Evolutionary conservation across 768 basidiomycete genomes (phyloP).

Genomic region (Leccinum aurantiacum): DNA sequence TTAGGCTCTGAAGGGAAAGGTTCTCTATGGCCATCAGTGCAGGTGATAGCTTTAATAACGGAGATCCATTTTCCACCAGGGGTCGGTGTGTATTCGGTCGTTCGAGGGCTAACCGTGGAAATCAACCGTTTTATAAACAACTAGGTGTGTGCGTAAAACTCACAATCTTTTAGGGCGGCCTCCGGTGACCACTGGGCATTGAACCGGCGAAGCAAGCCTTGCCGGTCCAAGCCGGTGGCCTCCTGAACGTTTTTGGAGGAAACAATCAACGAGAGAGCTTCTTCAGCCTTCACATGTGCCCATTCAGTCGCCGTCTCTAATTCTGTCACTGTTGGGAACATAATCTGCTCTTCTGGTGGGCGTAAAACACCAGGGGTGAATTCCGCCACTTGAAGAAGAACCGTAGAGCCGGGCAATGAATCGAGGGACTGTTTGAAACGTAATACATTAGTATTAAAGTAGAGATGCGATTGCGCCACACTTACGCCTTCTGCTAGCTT

Average conservation of each 20-base stretch:
- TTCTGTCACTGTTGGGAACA: constrained; percentile 37
- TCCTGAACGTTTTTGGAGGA: constrained; percentile 55
- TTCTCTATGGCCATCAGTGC: constrained; percentile 91
- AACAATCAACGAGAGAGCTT: constrained; percentile 56
- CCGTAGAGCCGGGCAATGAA: constrained; percentile 37
- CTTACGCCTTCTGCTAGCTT: constrained; percentile 57
- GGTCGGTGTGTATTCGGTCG: constrained; percentile 54
- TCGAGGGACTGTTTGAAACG: constrained; percentile 43
- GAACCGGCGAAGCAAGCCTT: constrained; percentile 54
- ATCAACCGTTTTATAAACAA: constrained; percentile 11
- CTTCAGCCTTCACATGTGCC: constrained; percentile 51
- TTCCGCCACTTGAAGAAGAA: constrained; percentile 37
- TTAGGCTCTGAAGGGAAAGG: constrained; percentile 80
- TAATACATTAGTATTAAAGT: constrained; percentile 16
- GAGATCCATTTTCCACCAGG: constrained; percentile 68
- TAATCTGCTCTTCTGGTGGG: constrained; percentile 43
- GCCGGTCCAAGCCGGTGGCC: constrained; percentile 61
- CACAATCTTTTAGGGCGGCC: constrained; percentile 73
- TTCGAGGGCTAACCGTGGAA: constrained; percentile 49
- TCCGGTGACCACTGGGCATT: constrained; percentile 71
- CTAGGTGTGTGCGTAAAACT: constrained; percentile 30
- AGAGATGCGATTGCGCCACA: constrained; percentile 13
- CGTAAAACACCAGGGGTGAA: constrained; percentile 43
- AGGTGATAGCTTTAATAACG: constrained; percentile 78
- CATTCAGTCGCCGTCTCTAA: constrained; percentile 22